Percentiles rank a stretch among this genome's conserved stretches.
Conservation (phyloP, 2,329 filamentous ascomycete species). For the Cladosporium sp. region DNA sequence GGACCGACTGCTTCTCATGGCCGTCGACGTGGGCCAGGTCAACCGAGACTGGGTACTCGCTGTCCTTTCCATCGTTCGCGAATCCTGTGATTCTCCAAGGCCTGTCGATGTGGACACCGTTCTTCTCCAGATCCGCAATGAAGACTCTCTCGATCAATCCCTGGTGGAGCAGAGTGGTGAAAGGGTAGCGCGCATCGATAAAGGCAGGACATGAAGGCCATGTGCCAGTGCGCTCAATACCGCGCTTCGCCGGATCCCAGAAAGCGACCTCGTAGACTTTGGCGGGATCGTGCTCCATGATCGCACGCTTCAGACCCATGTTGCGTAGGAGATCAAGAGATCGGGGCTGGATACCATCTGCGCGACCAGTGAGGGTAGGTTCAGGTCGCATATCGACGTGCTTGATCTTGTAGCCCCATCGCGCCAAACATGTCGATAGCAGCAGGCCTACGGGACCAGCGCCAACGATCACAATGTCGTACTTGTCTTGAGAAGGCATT, state of each 20-base stretch:
- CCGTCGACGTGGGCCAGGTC: slow-evolving; percentile 75
- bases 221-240: slow-evolving; percentile 61
- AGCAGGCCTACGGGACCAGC: slow-evolving; percentile 87
- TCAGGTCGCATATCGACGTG: slow-evolving; percentile 89
- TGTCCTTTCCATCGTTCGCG: slow-evolving; percentile 59
- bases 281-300: slow-evolving; percentile 85
- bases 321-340: slow-evolving; percentile 85
- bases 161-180: slow-evolving; percentile 63
- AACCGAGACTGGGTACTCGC: slow-evolving; percentile 78
- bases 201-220: slow-evolving; percentile 91
- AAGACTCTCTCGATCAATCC: slow-evolving; percentile 64
- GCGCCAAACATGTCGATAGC: slow-evolving; percentile 80
- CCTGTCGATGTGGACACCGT: slow-evolving; percentile 56
- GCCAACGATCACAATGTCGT: slow-evolving; percentile 78
- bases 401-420: slow-evolving; percentile 94
- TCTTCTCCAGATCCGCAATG: slow-evolving; percentile 61
- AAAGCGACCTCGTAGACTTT: slow-evolving; percentile 75
- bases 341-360: slow-evolving; percentile 88
- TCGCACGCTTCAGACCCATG: slow-evolving; percentile 81
- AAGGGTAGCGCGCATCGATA: slow-evolving; percentile 65
- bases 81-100: slow-evolving; percentile 65
- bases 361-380: slow-evolving; percentile 81
- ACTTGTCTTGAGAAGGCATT: slow-evolving; percentile 44
- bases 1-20: slow-evolving; percentile 63
- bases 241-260: slow-evolving; percentile 60